Evolutionary conservation across 371 early-diverging fungal species (phyloP), one percentile per base, ranked within the genome.

Genomic region (Mortierella sp.): DNA sequence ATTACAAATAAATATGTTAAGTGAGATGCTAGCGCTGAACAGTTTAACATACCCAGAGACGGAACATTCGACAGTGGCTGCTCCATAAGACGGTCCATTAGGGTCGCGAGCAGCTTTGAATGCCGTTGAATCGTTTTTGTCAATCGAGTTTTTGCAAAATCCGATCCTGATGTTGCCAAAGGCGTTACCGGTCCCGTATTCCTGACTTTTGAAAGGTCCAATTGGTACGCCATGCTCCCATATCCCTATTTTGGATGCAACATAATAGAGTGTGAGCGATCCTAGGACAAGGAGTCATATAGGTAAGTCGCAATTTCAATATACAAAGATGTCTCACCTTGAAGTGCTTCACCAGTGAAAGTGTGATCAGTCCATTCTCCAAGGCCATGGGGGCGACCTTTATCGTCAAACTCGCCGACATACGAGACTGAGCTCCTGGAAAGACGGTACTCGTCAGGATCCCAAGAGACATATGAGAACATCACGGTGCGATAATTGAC

Each of bases 151-250:
- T 73, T 87, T 86, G 68, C 88, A 88, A 63, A 81, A 84, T 2
- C 90, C 90, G 26, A 90, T 84, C 28, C 90, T 70, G 57, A 90
- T 80, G 70, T 72, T 81, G 38, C 80, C 72, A 74, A 90, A 90
- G 6, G 91, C 88, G 58, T 89, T 88, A 9, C 91, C 90, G 9
- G 91, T 90, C 19, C 91, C 89, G 28, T 84, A 88, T 31, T 90
- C 91, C 74, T 89, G 85, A 45, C 89, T 86, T 38, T 88, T 83
- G 75, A 90, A 90, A 9, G 90, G 90, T n/a, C 90, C 90, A 72
- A 90, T 75, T 1, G 90, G 90, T 14, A 82, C 52, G 1, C 90
- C 90, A 57, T 91, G 78, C 47, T 89, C 85, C 89, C 89, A 90
- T 34, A 88, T 80, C 26, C 88, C 88, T 88, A 70, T 55, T 38